phyloP scores from a whole-genome alignment of 371 early-diverging fungal species.

The Chytridium lagenaria region DNA sequence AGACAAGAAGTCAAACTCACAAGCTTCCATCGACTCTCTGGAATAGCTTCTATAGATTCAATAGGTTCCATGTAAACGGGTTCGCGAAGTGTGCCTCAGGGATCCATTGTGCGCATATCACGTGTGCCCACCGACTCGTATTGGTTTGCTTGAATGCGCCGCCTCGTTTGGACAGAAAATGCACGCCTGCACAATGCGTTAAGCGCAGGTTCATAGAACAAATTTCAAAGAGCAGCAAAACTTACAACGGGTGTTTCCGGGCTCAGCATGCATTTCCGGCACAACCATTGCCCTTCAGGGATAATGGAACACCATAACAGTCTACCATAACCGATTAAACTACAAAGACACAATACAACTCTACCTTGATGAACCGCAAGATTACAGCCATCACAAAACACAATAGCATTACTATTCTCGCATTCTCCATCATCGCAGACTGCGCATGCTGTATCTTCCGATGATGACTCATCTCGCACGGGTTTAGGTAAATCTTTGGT shows the following conservation, averaged over 20 bases:
- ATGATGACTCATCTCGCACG: conserved; percentile 45
- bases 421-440: conserved; percentile 96
- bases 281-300: conserved; percentile 99
- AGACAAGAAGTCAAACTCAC: conserved; percentile 33
- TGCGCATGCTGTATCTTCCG: conserved; percentile 89
- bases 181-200: conserved; percentile 64
- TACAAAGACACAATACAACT: conserved; percentile 1
- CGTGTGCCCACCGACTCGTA: conserved; percentile 93
- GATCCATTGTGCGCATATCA: conserved; percentile 95
- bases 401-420: conserved; percentile 97
- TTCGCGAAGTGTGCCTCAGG: conserved; percentile 93
- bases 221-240: too few species aligned
- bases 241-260: conserved; percentile 84
- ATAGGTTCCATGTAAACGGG: conserved; percentile 97
- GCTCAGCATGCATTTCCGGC: conserved; percentile 94
- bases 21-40: conserved; percentile 87
- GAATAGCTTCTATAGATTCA: conserved; percentile 85
- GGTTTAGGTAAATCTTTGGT: conserved; percentile 66
- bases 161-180: conserved; percentile 92
- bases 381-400: conserved; percentile 99
- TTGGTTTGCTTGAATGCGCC: conserved; percentile 98
- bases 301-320: conserved; percentile 99
- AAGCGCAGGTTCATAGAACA: too few species aligned
- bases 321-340: conserved; percentile 55
- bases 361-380: conserved; percentile 97